Evolutionary conservation across 331 rosid species (phyloP), one percentile per base, ranked within the genome.

Genomic region (Acacia pycnantha): DNA sequence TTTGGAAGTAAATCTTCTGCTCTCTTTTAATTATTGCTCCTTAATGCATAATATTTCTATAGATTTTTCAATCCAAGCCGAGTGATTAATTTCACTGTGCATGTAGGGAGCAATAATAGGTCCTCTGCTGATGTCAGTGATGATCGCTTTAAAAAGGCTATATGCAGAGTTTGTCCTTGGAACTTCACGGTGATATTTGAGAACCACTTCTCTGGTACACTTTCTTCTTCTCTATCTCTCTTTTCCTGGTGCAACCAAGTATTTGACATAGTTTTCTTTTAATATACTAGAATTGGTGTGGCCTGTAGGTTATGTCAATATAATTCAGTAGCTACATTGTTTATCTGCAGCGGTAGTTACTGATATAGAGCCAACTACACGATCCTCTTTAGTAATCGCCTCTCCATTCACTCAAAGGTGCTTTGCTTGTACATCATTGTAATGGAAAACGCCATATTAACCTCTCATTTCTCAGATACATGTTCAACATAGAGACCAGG

Each of bases 121-220:
- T 47, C 89, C 89, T 73, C 59, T 83, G 74, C 83, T 83, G 73
- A 83, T 83, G 87, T 81, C 89, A 31, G 87, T 83, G 68, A 81
- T 86, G 85, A 86, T 86, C 35, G 81, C 85, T 44, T 73, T 83
- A 65, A 86, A 86, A 78, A 77, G 81, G 72, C 64, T 86, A 6
- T 83, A 86, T 4, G 87, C 37, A n/a, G 89, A 86, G 51, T 86
- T 86, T 22, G 89, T 86, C 44, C 85, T 86, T 40, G 84, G 79
- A 66, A 76, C 31, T 64, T 11, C n/a, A 19, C 31, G n/a, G 22
- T 77, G 37, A 64, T 77, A 27, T 47, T 29, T 19, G 64, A 31
- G 46, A 26, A 41, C 2, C 10, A 33, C 16, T 14, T 58, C 16
- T 41, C 18, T 41, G 26, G 56, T 24, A 59, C 29, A 35, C 69